Conservation (phyloP, 441 rosid species). For the Populus hybrid region DNA sequence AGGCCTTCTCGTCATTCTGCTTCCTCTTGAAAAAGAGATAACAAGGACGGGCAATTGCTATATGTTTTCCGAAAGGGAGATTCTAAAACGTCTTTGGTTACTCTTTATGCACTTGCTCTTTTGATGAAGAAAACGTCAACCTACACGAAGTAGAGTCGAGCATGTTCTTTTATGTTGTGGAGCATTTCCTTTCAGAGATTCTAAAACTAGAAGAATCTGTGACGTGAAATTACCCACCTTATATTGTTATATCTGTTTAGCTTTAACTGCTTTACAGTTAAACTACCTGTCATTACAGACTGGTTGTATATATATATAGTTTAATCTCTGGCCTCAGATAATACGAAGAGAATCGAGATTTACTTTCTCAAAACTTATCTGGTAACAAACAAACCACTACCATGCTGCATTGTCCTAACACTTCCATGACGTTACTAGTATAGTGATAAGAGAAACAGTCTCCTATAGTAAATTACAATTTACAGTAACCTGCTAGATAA, state of each 20-base stretch:
- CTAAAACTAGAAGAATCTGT: too few relatives aligned
- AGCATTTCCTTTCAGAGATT: too few relatives aligned
- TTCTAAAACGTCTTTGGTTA: background rate
- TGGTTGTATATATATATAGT: too few relatives aligned
- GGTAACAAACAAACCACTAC: background rate
- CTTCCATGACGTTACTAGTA: background rate
- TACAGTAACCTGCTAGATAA: conserved; percentile 13
- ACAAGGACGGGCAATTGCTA: background rate
- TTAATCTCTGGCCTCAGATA: too few relatives aligned
- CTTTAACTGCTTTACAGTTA: too few relatives aligned
- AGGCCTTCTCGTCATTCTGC: background rate
- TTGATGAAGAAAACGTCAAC: background rate
- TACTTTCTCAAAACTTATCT: too few relatives aligned
- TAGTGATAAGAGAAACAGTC: background rate
- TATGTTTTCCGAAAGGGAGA: background rate
- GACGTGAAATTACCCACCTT: too few relatives aligned
- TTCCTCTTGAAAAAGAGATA: background rate
- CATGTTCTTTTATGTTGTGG: background rate
- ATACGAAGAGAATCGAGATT: too few relatives aligned
- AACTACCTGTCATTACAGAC: too few relatives aligned
- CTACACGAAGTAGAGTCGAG: background rate
- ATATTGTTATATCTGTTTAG: too few relatives aligned
- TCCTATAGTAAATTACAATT: conserved; percentile 1
- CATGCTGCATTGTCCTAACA: background rate
- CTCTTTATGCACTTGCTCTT: background rate